Evolutionary conservation across 2,329 filamentous ascomycete genomes (phyloP), one percentile per base, ranked within the genome.

Genomic region (Claviceps digitariae): DNA sequence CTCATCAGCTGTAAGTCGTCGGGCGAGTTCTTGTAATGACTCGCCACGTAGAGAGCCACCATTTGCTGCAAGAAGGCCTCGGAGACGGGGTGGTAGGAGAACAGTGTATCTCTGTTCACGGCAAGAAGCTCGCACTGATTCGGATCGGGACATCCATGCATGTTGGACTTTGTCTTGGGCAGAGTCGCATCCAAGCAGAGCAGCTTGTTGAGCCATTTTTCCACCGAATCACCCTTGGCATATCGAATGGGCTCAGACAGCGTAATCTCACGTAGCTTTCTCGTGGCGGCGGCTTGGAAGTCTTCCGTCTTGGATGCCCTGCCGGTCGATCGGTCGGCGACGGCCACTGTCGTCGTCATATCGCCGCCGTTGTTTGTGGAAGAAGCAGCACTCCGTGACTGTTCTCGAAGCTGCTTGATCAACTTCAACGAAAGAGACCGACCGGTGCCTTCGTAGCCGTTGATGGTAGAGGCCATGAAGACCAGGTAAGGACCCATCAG

Each of bases 381-480:
- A 20, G 77, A 21, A 15, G 29, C 29, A 29, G 21, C 77, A 41
- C 82, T 81, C 61, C 87, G 78, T 36, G 91, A 94, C 66, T 98
- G 90, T 63, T 98, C 91, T 55, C 93, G 84, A 25, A 98, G 80
- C 69, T 98, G 91, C 67, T 97, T 94, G 58, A 98, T 96, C 59
- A 98, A 77, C 72, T 98, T 98, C 52, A 98, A 74, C 0, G 93
- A 97, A 6, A 98, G 77, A 1, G 93, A 97, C 54, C 93, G 83
- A 43, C 93, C 93, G 7, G 93, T 98, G 54, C 93, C 93, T 72
- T 98, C 93, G 66, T 98, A 98, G 55, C 93, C 93, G 65, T 97
- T 97, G 72, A 98, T 96, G 1, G 93, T 98, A 0, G 93, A 98
- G 1, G 94, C 90, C 93, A 98, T 97, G 70, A 98, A 98, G 9